phyloP scores from a whole-genome alignment of 345 rosid species.

The Crucihimalaya himalaica region DNA sequence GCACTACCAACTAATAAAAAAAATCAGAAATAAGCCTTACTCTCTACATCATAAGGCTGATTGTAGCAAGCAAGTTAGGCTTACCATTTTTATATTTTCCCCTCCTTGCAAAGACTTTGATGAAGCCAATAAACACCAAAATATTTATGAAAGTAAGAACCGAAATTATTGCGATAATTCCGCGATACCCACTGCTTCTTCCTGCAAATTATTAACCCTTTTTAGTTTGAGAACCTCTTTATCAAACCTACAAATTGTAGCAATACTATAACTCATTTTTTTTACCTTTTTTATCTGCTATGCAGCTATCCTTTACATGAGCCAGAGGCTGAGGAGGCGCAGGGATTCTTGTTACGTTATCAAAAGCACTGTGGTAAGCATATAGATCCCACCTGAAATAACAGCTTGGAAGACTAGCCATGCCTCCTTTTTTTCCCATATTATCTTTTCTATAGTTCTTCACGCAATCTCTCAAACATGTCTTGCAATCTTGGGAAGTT shows the following conservation, averaged over 20 bases:
- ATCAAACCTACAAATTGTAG: not conserved
- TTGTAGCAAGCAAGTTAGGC: not conserved
- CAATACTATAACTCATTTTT: not conserved
- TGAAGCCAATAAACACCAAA: not conserved
- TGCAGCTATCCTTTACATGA: not conserved
- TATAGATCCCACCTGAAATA: constrained; percentile 48
- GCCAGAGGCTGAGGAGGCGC: constrained; percentile 7
- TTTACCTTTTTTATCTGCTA: not conserved
- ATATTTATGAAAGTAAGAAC: constrained; percentile 10
- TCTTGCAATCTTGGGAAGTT: constrained; percentile 26
- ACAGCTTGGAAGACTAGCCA: constrained; percentile 42
- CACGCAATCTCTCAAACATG: constrained; percentile 27
- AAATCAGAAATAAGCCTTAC: not conserved
- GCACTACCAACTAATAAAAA: not conserved
- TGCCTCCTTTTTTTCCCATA: constrained; percentile 41
- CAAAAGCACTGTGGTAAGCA: not conserved
- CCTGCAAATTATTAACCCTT: not conserved
- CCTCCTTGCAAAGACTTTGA: not conserved
- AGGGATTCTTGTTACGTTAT: not conserved
- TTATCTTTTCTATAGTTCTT: not conserved
- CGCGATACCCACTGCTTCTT: not conserved
- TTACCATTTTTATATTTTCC: not conserved
- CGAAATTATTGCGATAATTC: constrained; percentile 2
- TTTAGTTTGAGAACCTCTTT: not conserved
- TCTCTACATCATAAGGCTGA: not conserved